Percentiles rank a stretch among this genome's conserved stretches.
phyloP scores from a whole-genome alignment of 345 rosid species.

The Noccaea caerulescens region DNA sequence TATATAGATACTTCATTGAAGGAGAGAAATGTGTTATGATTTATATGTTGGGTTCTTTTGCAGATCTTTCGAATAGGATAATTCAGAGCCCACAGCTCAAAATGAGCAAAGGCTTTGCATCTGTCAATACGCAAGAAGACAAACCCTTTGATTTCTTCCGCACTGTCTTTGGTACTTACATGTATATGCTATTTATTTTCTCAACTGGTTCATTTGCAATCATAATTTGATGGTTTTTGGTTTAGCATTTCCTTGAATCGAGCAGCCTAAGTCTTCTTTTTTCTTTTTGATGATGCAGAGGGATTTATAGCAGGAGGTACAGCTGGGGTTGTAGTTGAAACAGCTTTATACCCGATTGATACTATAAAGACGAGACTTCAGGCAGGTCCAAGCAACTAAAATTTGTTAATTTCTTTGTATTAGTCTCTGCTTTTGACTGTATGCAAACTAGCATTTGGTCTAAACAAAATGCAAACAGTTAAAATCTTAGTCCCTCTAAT shows the following conservation, averaged over 20 bases:
- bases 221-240: neutral
- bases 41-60: slow-evolving; percentile 21
- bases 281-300: slow-evolving; percentile 55
- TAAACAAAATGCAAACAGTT: neutral
- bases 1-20: neutral
- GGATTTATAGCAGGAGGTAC: slow-evolving; percentile 94
- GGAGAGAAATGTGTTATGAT: neutral
- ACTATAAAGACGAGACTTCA: slow-evolving; percentile 94
- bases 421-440: slow-evolving; percentile 6
- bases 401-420: neutral
- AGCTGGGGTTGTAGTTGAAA: slow-evolving; percentile 95
- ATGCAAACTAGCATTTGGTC: slow-evolving; percentile 12
- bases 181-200: neutral
- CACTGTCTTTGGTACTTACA: slow-evolving; percentile 56
- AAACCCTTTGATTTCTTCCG: slow-evolving; percentile 80
- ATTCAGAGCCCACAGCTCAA: slow-evolving; percentile 52
- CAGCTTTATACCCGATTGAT: slow-evolving; percentile 90
- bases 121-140: slow-evolving; percentile 56
- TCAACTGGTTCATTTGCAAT: neutral
- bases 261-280: neutral
- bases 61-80: slow-evolving; percentile 50
- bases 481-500: neutral
- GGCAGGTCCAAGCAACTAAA: slow-evolving; percentile 55
- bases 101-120: slow-evolving; percentile 62
- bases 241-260: neutral